phyloP scores from a whole-genome alignment of 1,284 basidiomycete genomes.

The Vanrija sp. region DNA sequence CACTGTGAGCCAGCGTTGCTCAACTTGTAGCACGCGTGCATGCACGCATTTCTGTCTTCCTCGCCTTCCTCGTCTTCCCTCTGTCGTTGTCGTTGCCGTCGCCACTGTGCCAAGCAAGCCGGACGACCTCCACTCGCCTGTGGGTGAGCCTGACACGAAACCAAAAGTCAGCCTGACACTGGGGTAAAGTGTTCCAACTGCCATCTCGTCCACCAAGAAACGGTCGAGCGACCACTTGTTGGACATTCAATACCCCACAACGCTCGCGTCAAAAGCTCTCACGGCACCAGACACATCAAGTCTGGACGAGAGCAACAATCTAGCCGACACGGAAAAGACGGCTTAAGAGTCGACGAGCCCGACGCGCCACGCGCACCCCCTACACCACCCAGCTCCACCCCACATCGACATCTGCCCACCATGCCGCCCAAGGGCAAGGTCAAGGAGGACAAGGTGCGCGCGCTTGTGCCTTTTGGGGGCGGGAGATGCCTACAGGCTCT shows the following conservation, averaged over 20 bases:
- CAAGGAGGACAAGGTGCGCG: conserved; percentile 39
- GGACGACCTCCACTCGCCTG: not conserved
- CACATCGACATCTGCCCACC: conserved; percentile 12
- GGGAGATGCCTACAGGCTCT: not conserved
- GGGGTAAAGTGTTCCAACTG: not conserved
- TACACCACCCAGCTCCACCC: not conserved
- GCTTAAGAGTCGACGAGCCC: not conserved
- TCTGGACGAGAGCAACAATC: not conserved
- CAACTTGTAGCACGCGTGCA: too few relatives aligned
- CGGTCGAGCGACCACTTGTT: not conserved
- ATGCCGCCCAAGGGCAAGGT: conserved; percentile 43
- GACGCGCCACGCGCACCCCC: not conserved
- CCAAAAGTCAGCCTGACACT: not conserved
- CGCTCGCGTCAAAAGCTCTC: not conserved
- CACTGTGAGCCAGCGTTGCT: not conserved
- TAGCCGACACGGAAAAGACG: not conserved
- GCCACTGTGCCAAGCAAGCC: too few relatives aligned
- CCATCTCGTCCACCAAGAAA: not conserved
- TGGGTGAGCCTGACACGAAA: not conserved
- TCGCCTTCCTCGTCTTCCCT: too few relatives aligned
- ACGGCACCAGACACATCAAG: too few relatives aligned
- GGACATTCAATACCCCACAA: not conserved
- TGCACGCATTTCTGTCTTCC: not conserved
- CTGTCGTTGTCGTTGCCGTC: too few relatives aligned
- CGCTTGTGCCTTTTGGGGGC: too few relatives aligned